These are phyloP conservation scores for Fusarium zealandicum DNA, from an alignment of 2,329 filamentous ascomycete genomes.

Conservation along the genomic window DNA sequence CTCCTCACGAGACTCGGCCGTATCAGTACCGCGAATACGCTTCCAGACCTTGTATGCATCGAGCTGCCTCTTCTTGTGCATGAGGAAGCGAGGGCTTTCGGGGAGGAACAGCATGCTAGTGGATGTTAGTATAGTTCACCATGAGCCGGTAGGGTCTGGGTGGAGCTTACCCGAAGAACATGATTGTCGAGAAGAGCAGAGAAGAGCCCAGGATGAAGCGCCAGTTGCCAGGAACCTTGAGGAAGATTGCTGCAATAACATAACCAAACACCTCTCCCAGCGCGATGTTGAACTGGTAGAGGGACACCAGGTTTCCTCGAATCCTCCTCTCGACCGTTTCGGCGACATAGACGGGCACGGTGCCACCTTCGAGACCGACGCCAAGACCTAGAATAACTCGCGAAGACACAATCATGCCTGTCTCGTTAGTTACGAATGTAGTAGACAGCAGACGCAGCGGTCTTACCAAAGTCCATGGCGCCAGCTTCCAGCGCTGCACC, in stretches of 20 bases:
- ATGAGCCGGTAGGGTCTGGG: constrained; percentile 42
- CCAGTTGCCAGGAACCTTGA: constrained; percentile 74
- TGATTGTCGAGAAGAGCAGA: constrained; percentile 66
- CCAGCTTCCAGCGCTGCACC: constrained; percentile 74
- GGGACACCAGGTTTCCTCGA: constrained; percentile 74
- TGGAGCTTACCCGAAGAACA: constrained; percentile 45
- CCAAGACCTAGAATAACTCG: constrained; percentile 74
- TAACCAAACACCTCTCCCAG: constrained; percentile 78
- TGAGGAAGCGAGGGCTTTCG: constrained; percentile 71
- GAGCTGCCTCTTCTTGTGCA: constrained; percentile 65
- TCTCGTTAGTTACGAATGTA: neutral
- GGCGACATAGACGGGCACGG: constrained; percentile 77
- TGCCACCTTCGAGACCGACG: constrained; percentile 76
- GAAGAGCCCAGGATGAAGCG: constrained; percentile 77
- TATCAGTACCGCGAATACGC: constrained; percentile 68
- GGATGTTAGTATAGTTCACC: constrained; percentile 36
- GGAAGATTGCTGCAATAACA: constrained; percentile 75
- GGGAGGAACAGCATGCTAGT: constrained; percentile 75
- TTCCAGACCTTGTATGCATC: constrained; percentile 71
- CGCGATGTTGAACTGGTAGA: constrained; percentile 80
- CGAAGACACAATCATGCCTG: constrained; percentile 70
- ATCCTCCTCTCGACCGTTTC: constrained; percentile 73
- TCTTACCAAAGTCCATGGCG: constrained; percentile 65
- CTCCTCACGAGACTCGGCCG: constrained; percentile 67
- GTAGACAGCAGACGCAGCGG: fast-evolving